Evolutionary conservation across 2,329 filamentous ascomycete genomes (phyloP), one percentile per base, ranked within the genome.

Genomic region (Lecanosticta acicola): DNA sequence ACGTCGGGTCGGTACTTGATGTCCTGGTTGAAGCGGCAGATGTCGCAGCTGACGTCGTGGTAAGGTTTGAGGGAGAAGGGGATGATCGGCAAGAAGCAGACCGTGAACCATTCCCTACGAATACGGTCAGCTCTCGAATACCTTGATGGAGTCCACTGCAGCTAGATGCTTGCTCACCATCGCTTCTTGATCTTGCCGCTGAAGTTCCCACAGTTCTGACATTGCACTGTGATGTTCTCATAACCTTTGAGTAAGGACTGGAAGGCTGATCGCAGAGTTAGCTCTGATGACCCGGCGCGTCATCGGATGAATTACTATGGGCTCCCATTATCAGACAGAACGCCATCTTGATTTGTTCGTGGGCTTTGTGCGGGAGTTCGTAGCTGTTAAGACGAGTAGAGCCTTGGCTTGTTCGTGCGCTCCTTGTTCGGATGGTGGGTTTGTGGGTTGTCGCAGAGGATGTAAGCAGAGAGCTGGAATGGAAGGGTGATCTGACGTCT

Each of bases 1-100:
- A 67, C 66, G 45, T 68, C 66, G 7, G 65, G 65, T 35, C 65
- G 57, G 40, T 62, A 71, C 60, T 70, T 70, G 55, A 74, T 65
- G 52, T 75, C 71, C 64, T 90, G 84, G 53, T 79, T 76, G 64
- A 87, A 89, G 63, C 83, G 80, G 75, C 85, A 91, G 64, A 89
- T 81, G 60, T 80, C 76, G 71, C 85, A 91, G 48, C 75, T 71
- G 45, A 91, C 76, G 59, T 88, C 84, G 57, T 66, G 66, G 57
- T 66, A 68, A 0, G 72, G 71, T 49, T 74, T 74, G 3, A 74
- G 56, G 19, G 79, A 82, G 60, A 89, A 82, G 0, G 85, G 85
- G 19, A 90, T 73, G 37, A 90, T 66, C 39, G 85, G 85, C 77
- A 50, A 39, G 43, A 54, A 57, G 41, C 54, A 57, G 41, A 57